Conservation (phyloP, 768 basidiomycete species). For the Leccinum disarticulatum region DNA sequence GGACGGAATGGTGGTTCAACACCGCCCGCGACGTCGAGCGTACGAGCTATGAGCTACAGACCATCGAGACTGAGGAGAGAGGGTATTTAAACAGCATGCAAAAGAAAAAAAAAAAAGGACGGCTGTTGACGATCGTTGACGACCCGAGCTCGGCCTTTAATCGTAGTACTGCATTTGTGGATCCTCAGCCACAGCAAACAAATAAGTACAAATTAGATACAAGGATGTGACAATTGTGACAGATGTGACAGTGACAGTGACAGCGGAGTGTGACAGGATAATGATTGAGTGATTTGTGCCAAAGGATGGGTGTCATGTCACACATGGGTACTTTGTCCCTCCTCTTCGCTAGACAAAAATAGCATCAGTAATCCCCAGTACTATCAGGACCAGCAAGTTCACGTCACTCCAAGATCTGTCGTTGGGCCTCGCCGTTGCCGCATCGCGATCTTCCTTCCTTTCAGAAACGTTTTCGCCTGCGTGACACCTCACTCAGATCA, state of each 20-base stretch:
- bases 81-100: conserved; percentile 49
- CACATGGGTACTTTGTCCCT: conserved; percentile 11
- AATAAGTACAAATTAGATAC: conserved; percentile 22
- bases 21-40: conserved; percentile 60
- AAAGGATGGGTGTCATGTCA: conserved; percentile 18
- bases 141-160: conserved; percentile 27
- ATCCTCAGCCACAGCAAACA: conserved; percentile 25
- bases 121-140: conserved; percentile 55
- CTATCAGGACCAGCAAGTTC: no score
- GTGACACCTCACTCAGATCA: conserved; percentile 22
- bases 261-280: conserved; percentile 7
- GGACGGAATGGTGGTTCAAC: conserved; percentile 40
- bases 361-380: neutral
- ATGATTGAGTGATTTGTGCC: conserved; percentile 33
- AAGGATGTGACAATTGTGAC: neutral
- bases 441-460: neutral
- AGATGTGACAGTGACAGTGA: conserved; percentile 12
- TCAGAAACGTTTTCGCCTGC: conserved; percentile 20
- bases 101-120: conserved; percentile 24
- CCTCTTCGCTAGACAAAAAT: neutral
- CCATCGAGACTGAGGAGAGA: conserved; percentile 29
- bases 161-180: conserved; percentile 16
- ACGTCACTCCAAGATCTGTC: neutral
- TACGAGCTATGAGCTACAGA: conserved; percentile 45
- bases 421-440: neutral